Conservation (phyloP, 2,329 filamentous ascomycete species). For the Pseudocercospora eumusae region DNA sequence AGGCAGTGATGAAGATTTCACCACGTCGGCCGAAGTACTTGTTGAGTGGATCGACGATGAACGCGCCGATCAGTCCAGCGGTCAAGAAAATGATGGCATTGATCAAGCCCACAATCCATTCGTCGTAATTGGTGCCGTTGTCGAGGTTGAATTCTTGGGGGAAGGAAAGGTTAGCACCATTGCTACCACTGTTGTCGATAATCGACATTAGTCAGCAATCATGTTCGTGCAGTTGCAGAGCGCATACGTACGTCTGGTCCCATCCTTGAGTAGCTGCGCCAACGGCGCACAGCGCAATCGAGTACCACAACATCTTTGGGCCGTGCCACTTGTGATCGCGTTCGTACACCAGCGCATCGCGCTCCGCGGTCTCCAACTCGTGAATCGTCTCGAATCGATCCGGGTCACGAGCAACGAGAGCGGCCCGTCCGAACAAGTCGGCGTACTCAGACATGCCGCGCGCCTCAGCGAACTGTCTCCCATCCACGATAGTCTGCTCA, state of each 20-base stretch:
- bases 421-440: conserved; percentile 47
- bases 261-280: conserved; percentile 40
- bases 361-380: conserved; percentile 62
- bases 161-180: conserved; percentile 39
- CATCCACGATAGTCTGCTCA: conserved; percentile 40
- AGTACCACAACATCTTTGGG: conserved; percentile 63
- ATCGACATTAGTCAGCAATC: not conserved
- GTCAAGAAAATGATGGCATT: conserved; percentile 57
- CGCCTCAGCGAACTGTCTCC: conserved; percentile 38
- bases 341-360: conserved; percentile 62
- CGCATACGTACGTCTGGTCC: conserved; percentile 35
- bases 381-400: conserved; percentile 62
- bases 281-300: conserved; percentile 53
- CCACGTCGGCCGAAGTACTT: conserved; percentile 42
- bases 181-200: conserved; percentile 26
- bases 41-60: conserved; percentile 58
- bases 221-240: not conserved
- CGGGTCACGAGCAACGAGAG: conserved; percentile 72
- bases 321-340: conserved; percentile 68
- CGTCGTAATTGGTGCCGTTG: conserved; percentile 28
- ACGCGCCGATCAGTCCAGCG: conserved; percentile 42
- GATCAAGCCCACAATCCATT: conserved; percentile 47
- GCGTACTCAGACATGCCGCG: conserved; percentile 43
- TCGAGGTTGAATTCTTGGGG: conserved; percentile 36
- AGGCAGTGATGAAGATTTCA: conserved; percentile 43